Percentiles rank a stretch among this genome's conserved stretches.
These are phyloP conservation scores for Lachnellula arida DNA, from an alignment of 2,329 filamentous ascomycete species.

Conservation along the genomic window DNA sequence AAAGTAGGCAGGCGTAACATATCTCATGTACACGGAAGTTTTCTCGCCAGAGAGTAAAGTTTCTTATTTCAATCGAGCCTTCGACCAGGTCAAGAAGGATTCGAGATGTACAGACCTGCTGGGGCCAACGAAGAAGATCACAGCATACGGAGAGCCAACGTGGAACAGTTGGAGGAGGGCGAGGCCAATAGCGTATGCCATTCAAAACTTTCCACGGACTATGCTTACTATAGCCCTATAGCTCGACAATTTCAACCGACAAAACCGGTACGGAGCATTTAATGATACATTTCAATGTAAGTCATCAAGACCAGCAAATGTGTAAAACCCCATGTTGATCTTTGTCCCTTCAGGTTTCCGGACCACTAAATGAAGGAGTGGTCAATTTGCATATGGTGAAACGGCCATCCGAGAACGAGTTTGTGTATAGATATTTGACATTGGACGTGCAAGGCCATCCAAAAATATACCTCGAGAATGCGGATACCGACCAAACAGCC, in stretches of 20 bases:
- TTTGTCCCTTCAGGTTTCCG: conserved; percentile 57
- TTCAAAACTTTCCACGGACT: neutral
- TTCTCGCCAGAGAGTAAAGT: conserved; percentile 83
- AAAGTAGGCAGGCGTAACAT: conserved; percentile 65
- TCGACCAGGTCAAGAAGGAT: conserved; percentile 72
- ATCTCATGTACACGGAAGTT: conserved; percentile 76
- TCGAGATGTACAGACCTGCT: conserved; percentile 66
- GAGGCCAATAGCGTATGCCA: conserved; percentile 53
- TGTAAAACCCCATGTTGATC: conserved; percentile 20
- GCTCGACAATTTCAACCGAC: conserved; percentile 65
- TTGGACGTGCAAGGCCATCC: conserved; percentile 72
- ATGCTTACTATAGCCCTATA: conserved; percentile 36
- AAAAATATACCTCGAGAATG: conserved; percentile 61
- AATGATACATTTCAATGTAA: conserved; percentile 77
- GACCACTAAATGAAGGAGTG: conserved; percentile 66
- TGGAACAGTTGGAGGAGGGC: conserved; percentile 74
- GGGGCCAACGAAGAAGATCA: conserved; percentile 70
- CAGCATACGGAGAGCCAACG: conserved; percentile 75
- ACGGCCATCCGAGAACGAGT: conserved; percentile 61
- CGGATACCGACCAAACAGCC: conserved; percentile 35
- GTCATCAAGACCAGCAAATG: conserved; percentile 23
- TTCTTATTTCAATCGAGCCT: conserved; percentile 81
- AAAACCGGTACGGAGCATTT: conserved; percentile 73
- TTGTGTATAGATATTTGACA: conserved; percentile 74
- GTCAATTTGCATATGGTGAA: conserved; percentile 77